A percentile compares a stretch with the other conserved stretches of the same genome.
Evolutionary conservation across 768 basidiomycete species (phyloP).

Genomic region (Collybiopsis luxurians): DNA sequence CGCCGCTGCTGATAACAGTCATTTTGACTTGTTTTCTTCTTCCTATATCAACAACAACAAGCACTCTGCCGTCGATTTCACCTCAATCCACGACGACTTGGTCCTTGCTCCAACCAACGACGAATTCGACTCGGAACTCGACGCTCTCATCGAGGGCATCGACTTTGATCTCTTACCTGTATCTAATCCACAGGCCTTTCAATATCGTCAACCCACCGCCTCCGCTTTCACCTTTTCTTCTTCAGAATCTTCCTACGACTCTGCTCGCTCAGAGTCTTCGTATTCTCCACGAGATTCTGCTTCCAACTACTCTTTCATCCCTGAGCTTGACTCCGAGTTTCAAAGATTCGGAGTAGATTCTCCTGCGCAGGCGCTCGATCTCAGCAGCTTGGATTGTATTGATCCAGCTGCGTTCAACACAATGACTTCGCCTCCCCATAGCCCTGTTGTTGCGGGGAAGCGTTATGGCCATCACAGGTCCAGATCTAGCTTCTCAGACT

Average conservation of each 20-base stretch:
- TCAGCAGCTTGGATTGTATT: constrained; percentile 23
- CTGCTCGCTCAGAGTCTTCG: constrained; percentile 66
- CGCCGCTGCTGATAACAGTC: neutral
- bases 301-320: constrained; percentile 54
- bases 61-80: constrained; percentile 63
- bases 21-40: neutral
- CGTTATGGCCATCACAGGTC: constrained; percentile 31
- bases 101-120: constrained; percentile 70
- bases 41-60: constrained; percentile 33
- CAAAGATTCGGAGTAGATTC: constrained; percentile 54
- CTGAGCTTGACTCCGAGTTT: constrained; percentile 75
- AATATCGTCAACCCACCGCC: constrained; percentile 62
- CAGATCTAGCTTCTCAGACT: constrained; percentile 61
- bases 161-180: constrained; percentile 62
- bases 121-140: constrained; percentile 81
- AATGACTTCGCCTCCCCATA: constrained; percentile 53
- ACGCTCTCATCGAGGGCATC: constrained; percentile 63
- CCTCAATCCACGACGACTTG: constrained; percentile 67
- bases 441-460: constrained; percentile 35
- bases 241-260: constrained; percentile 75
- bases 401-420: constrained; percentile 54
- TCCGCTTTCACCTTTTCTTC: constrained; percentile 73
- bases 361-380: constrained; percentile 25
- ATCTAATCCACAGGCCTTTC: constrained; percentile 46
- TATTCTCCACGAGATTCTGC: constrained; percentile 49